Base-by-base conservation (phyloP, 2,329 filamentous ascomycete species). In the Remersonia thermophila region DNA sequence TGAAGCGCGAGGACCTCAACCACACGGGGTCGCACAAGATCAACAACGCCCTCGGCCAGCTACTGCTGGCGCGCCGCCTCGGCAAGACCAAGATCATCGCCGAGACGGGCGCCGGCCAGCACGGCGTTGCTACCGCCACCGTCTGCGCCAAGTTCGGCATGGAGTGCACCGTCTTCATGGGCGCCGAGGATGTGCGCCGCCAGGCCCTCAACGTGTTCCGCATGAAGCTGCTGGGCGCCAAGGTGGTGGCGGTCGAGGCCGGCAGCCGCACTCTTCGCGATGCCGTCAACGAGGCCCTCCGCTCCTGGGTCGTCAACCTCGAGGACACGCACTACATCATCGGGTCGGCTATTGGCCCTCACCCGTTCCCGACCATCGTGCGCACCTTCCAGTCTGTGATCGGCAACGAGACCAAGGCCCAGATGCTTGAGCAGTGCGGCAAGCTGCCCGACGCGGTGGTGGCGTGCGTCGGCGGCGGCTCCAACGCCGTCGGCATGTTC, bases 1-100 rank as follows among this genome's bases (percentile, higher is more conserved):
- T 98, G 48, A 98, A 98, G 73, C 77, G 91, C 51, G 91, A 98
- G 63, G 91, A 98, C 57, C 67, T 96, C 38, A 96, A 96, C 62
- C 91, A 98, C 58, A 96, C 91, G 7, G 91, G 91, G 47, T 93
- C 83, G 44, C 91, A 98, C 71, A 98, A 98, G 73, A 96, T 98
- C 69, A 98, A 98, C 69, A 98, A 98, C 53, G 91, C 91, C 1
- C 67, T 98, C 7, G 91, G 91, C 2, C 91, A 98, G 60, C 77
- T 95, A 33, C 72, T 98, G 11, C 66, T 98, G 27, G 91, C 91
- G 2, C 73, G 73, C 50, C 71, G 85, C 43, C 63, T 98, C 33
- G 91, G 91, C 34, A 98, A 98, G 73, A 95, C 80, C 5, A 82
- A 86, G 57, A 96, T 98, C 51, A 98, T 98, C 50, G 91, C 91